These are phyloP conservation scores for Novymonas esmeraldas DNA, from an alignment of 208 protist species.

Conservation along the genomic window DNA sequence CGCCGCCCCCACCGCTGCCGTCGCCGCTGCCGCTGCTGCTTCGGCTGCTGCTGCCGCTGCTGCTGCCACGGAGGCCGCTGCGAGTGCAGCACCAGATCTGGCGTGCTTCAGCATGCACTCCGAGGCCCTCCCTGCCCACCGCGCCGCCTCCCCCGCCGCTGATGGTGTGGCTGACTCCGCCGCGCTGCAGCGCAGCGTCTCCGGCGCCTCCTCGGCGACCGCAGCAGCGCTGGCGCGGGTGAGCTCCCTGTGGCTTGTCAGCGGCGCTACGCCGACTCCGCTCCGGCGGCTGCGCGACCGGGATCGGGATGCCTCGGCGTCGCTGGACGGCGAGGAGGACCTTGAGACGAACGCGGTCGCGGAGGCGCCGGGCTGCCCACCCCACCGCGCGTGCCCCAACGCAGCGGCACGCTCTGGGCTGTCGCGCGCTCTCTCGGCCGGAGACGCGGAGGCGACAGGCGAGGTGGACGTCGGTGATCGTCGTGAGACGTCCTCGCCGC, in stretches of 20 bases:
- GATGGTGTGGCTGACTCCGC: too few species aligned
- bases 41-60: not conserved
- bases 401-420: too few species aligned
- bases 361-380: too few species aligned
- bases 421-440: too few species aligned
- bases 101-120: slow-evolving; percentile 8
- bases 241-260: slow-evolving; percentile 57
- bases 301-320: slow-evolving; percentile 1
- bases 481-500: too few species aligned
- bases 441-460: too few species aligned
- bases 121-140: not conserved
- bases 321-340: not conserved
- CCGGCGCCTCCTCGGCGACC: slow-evolving; percentile 6
- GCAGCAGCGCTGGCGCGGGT: slow-evolving; percentile 2
- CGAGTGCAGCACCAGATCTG: not conserved
- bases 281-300: slow-evolving; percentile 33
- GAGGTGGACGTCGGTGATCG: too few species aligned
- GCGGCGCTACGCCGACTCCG: slow-evolving; percentile 51
- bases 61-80: not conserved
- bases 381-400: too few species aligned
- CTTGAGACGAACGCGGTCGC: too few species aligned
- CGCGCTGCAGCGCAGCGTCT: not conserved
- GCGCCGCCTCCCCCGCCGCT: too few species aligned
- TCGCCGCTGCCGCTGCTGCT: not conserved
- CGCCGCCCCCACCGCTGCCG: too few species aligned